Percentiles rank a stretch among this genome's conserved stretches.
Conservation (phyloP, 805 yeast species). For the Barnettozyma populi region DNA sequence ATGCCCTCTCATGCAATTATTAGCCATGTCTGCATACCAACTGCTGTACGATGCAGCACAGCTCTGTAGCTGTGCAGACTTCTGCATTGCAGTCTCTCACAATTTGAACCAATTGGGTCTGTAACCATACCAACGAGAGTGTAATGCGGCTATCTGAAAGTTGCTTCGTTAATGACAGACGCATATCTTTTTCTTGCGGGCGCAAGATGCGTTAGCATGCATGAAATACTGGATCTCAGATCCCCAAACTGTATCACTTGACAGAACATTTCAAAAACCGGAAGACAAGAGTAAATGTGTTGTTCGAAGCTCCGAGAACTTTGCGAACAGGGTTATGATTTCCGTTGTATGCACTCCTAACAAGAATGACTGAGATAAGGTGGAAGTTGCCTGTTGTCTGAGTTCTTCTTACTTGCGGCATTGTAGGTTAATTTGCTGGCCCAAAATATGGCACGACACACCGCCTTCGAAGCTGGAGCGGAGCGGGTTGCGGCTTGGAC, state of each 20-base stretch:
- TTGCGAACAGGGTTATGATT: too few species aligned
- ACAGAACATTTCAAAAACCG: background rate
- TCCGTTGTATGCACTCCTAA: too few species aligned
- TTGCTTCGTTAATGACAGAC: background rate
- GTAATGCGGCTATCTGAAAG: background rate
- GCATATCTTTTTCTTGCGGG: background rate
- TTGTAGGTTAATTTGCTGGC: too few species aligned
- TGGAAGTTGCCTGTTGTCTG: too few species aligned
- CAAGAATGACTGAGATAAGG: too few species aligned
- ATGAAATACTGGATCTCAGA: background rate
- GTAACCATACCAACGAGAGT: background rate
- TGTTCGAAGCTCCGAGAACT: too few species aligned
- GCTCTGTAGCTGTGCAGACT: background rate
- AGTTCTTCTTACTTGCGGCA: too few species aligned
- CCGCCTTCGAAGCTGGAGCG: too few species aligned
- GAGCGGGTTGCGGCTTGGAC: too few species aligned
- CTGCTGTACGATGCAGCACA: background rate
- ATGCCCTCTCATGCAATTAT: background rate
- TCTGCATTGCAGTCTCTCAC: too few species aligned
- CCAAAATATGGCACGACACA: too few species aligned
- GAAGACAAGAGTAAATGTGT: background rate
- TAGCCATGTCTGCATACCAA: background rate
- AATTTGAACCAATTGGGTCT: too few species aligned
- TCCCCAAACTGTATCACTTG: background rate
- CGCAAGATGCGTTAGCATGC: background rate